Base-by-base conservation (phyloP, 305 asterid species). In the Rubia occidens region DNA sequence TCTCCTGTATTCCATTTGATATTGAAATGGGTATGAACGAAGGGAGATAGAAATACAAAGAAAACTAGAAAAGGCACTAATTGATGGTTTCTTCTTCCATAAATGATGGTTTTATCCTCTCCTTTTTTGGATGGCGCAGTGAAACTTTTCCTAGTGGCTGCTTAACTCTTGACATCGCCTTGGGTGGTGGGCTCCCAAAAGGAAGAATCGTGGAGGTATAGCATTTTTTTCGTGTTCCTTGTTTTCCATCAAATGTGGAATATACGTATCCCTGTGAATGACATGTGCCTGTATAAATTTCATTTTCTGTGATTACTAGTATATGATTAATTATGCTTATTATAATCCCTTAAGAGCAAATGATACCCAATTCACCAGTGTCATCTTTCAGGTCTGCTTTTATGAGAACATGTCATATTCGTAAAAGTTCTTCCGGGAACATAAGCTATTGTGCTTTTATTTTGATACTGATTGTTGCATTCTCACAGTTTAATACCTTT, bases 101-200 rank as follows among this genome's bases (percentile, higher is more conserved):
- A 17, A 39, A 7, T 15, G 29, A 62, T 61, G 21, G 45, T 61
- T 61, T 35, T 43, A 1, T 32, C 21, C 32, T 18, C 32, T 29
- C 32, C 2, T 1, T 44, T 39, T 63, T 39, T 10, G 67, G 37
- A n/a, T 40, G 67, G 4, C 79, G 85, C 83, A 94, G 99, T 35
- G 99, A 89, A 84, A 94, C 99, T 42, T 94, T 94, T 81, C 97
- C 97, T 20, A 94, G 97, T 84, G 97, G 99, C 75, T 82, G 89
- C 86, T 83, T 94, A 85, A 86, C 96, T 0, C 75, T 94, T 81
- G 97, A 94, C 87, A 85, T 91, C 79, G 99, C 99, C 69, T 84
- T 94, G 79, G 97, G 99, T 54, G 99, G 96, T 65, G 99, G 99
- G 70, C 86, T 94, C 70, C 99, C 99, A 73, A 88, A 78, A 85